phyloP scores from a whole-genome alignment of 306 rosid species.

The Quercus dentata region DNA sequence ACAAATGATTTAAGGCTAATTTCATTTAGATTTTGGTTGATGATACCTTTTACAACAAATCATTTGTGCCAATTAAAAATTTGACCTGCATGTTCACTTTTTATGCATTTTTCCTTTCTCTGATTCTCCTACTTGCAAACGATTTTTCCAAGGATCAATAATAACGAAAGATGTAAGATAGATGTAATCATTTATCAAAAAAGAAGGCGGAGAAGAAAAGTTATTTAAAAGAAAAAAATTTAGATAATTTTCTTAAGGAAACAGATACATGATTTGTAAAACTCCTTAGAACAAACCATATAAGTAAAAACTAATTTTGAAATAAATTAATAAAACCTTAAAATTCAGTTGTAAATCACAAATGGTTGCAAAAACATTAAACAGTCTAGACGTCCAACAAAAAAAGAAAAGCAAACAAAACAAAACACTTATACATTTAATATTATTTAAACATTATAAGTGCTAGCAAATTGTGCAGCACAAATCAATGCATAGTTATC shows the following conservation, averaged over 20 bases:
- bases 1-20: too few relatives aligned
- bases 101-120: background rate
- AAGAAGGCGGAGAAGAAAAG: too few relatives aligned
- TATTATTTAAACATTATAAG: background rate
- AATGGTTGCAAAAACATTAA: background rate
- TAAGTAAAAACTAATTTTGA: background rate
- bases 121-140: too few relatives aligned
- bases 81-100: background rate
- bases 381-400: too few relatives aligned
- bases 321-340: background rate
- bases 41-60: background rate
- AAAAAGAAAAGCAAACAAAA: too few relatives aligned
- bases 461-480: background rate
- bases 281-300: background rate
- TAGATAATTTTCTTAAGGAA: background rate
- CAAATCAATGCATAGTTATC: too few relatives aligned
- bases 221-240: too few relatives aligned
- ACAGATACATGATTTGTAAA: background rate
- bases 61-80: background rate
- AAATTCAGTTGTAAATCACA: background rate
- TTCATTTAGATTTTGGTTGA: too few relatives aligned
- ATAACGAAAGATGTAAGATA: too few relatives aligned
- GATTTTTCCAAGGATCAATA: too few relatives aligned
- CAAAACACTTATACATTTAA: background rate
- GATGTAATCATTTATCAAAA: too few relatives aligned